phyloP scores from a whole-genome alignment of 139 green algal genomes.

The Tetraselmis chui region DNA sequence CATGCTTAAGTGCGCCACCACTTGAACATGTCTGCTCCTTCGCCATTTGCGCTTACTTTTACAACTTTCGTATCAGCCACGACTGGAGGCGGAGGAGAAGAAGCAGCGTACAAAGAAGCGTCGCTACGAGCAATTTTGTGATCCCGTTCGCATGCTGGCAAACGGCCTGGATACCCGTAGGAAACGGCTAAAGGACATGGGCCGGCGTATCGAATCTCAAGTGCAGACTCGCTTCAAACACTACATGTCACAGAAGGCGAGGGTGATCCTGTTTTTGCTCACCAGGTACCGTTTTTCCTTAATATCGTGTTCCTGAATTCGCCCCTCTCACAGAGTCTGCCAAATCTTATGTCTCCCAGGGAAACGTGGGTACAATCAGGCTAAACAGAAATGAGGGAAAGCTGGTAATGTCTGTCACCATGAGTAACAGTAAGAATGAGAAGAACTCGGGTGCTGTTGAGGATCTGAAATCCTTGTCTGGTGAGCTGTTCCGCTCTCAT shows the following conservation, averaged over 20 bases:
- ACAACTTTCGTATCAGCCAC: too few relatives aligned
- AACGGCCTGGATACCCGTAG: background rate
- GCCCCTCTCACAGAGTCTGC: too few relatives aligned
- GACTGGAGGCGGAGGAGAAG: background rate
- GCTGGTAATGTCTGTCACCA: background rate
- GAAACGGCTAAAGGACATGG: background rate
- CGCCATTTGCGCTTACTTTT: too few relatives aligned
- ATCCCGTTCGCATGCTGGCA: background rate
- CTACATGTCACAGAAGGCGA: background rate
- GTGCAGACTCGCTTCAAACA: background rate
- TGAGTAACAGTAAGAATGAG: background rate
- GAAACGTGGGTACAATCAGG: background rate
- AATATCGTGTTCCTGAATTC: too few relatives aligned
- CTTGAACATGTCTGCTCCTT: too few relatives aligned
- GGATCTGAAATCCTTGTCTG: slow-evolving; percentile 53
- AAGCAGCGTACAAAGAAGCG: background rate
- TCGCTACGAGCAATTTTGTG: background rate
- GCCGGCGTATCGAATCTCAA: background rate
- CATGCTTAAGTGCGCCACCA: too few relatives aligned
- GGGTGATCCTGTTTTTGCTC: too few relatives aligned
- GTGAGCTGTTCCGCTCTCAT: too few relatives aligned
- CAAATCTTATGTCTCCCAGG: too few relatives aligned
- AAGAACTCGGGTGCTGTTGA: slow-evolving; percentile 15
- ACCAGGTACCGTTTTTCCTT: too few relatives aligned
- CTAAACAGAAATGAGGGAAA: background rate